These are phyloP conservation scores for Aureoboletus auriporus DNA, from an alignment of 768 basidiomycete genomes.

Conservation along the genomic window DNA sequence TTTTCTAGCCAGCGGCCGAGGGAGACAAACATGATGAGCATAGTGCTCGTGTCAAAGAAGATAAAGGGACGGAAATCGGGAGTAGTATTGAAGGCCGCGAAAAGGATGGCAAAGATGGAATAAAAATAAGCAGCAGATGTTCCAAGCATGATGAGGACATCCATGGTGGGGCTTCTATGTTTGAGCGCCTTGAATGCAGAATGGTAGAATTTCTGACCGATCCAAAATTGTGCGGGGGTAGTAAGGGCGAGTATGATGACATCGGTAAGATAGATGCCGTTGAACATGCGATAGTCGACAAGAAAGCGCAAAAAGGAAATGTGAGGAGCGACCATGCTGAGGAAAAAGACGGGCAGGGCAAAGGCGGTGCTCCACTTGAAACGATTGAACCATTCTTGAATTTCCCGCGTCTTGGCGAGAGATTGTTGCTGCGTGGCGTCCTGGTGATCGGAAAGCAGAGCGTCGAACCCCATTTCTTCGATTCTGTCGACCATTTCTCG, in stretches of 20 bases:
- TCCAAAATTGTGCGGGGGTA: constrained; percentile 90
- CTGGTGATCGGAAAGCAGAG: constrained; percentile 74
- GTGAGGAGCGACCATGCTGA: constrained; percentile 79
- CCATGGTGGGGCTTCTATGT: constrained; percentile 93
- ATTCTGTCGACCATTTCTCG: constrained; percentile 88
- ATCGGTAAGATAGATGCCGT: constrained; percentile 79
- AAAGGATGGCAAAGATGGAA: constrained; percentile 68
- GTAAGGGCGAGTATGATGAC: constrained; percentile 71
- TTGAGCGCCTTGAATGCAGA: constrained; percentile 89
- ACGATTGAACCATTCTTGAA: constrained; percentile 82
- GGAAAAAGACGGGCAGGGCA: constrained; percentile 90
- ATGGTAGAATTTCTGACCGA: constrained; percentile 82
- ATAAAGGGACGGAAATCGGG: constrained; percentile 75
- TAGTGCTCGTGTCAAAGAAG: constrained; percentile 98
- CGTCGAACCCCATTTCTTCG: constrained; percentile 88
- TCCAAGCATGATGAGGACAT: constrained; percentile 93
- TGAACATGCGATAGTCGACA: constrained; percentile 47
- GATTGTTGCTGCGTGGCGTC: constrained; percentile 84
- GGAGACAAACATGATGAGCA: constrained; percentile 96
- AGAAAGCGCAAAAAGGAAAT: constrained; percentile 58
- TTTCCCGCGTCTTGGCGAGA: constrained; percentile 85
- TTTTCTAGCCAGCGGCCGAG: constrained; percentile 96
- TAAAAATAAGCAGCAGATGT: constrained; percentile 94
- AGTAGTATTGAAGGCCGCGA: constrained; percentile 59
- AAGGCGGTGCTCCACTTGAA: constrained; percentile 74